Evolutionary conservation across 2,329 filamentous ascomycete genomes (phyloP).

Genomic region (Trichoderma asperellum): DNA sequence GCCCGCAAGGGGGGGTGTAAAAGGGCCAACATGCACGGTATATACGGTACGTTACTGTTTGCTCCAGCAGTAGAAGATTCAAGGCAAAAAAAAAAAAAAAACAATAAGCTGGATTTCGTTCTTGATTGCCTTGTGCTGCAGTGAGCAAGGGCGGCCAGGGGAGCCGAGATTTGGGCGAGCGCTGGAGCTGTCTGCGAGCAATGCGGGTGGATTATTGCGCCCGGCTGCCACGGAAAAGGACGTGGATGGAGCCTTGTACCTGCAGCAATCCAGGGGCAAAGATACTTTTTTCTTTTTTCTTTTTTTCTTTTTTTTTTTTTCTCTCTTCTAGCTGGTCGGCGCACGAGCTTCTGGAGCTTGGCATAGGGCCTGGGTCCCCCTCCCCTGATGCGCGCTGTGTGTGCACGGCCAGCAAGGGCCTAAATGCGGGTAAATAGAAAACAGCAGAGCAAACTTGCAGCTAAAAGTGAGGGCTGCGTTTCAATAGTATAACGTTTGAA

Average conservation of each 20-base stretch:
- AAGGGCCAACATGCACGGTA: too few species aligned
- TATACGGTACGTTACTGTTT: too few species aligned
- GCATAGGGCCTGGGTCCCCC: not conserved
- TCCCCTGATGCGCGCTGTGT: not conserved
- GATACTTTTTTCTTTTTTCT: too few species aligned
- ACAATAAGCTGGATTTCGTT: not conserved
- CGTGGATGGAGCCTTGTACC: not conserved
- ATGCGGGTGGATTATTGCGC: slow-evolving; percentile 2
- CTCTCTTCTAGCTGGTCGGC: not conserved
- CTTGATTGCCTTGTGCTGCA: not conserved
- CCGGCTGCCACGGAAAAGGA: slow-evolving; percentile 14
- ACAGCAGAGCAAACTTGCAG: too few species aligned
- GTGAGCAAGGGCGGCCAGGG: not conserved
- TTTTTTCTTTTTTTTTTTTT: too few species aligned
- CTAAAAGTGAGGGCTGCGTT: not conserved
- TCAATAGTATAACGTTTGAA: not conserved
- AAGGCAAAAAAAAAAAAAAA: not conserved
- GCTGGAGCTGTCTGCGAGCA: slow-evolving; percentile 1
- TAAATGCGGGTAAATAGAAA: not conserved
- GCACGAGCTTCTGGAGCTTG: not conserved
- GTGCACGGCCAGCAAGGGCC: not conserved
- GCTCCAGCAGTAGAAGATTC: too few species aligned
- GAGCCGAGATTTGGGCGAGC: slow-evolving; percentile 3
- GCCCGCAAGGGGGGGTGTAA: not conserved
- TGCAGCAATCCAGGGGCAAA: slow-evolving; percentile 18